These are phyloP conservation scores for Xylariales sp. DNA, from an alignment of 2,329 filamentous ascomycete genomes.

Conservation along the genomic window DNA sequence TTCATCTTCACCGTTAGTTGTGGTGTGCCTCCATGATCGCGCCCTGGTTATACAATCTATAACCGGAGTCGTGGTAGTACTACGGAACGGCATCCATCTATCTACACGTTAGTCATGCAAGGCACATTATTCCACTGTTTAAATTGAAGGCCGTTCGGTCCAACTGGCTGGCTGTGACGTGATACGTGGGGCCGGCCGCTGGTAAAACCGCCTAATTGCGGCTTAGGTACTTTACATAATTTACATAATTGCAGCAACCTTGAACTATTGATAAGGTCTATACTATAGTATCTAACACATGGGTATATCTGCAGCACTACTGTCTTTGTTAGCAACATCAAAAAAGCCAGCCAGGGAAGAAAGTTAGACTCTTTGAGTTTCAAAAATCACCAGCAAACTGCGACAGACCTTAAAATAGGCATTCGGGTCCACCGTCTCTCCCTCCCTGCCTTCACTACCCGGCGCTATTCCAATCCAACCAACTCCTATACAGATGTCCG, in stretches of 20 bases:
- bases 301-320: too few species aligned
- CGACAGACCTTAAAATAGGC: not conserved
- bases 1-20: not conserved
- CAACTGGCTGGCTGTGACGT: conserved; percentile 29
- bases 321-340: not conserved
- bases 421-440: not conserved
- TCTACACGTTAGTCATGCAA: not conserved
- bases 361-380: too few species aligned
- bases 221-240: too few species aligned
- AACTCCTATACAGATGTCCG: conserved; percentile 22
- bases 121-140: conserved; percentile 14
- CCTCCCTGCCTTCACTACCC: not conserved
- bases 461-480: not conserved
- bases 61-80: not conserved
- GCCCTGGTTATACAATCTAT: conserved; percentile 2
- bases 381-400: too few species aligned
- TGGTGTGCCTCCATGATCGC: not conserved
- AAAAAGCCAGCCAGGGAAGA: not conserved
- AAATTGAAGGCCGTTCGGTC: not conserved
- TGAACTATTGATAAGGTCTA: too few species aligned
- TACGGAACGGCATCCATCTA: not conserved
- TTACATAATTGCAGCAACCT: too few species aligned
- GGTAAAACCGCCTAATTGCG: not conserved
- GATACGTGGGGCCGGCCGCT: conserved; percentile 32
- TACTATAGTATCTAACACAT: too few species aligned